Base-by-base conservation (phyloP, 2,329 filamentous ascomycete genomes). In the Cadophora sp. region DNA sequence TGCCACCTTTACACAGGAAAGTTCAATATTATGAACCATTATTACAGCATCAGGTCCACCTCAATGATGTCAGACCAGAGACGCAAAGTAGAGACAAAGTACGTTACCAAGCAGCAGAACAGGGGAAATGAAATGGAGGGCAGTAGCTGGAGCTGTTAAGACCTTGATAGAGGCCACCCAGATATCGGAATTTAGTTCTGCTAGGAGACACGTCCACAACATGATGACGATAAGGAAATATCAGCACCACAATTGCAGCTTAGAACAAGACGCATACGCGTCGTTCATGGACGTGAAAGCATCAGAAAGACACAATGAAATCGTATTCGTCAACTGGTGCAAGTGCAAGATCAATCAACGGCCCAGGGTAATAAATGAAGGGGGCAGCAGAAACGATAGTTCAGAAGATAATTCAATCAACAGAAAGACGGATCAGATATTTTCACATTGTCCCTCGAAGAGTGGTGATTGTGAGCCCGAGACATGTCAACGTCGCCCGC, bases 401-500 rank as follows among this genome's bases (percentile, higher is more conserved):
- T 48, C 59, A 69, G 50, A 69, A 72, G 58, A 68, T 73, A 67
- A 71, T 69, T 72, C 70, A 74, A 80, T 79, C 78, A 71, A 71
- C 65, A 65, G 12, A 69, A 60, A 64, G 79, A 82, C 80, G 78
- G 86, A 89, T 90, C 87, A 87, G 87, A 86, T 84, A 79, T 79
- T 80, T 83, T 87, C 86, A 89, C 76, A 89, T 86, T 90, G 87
- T 83, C 85, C 84, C 82, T 83, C 77, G 66, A 79, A 82, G 83
- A 85, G 86, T 90, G 87, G 88, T 90, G 83, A 86, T 43, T 79
- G 78, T 83, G 85, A 83, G 80, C 86, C 86, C 85, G 81, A 82
- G 82, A 87, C 87, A 91, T 89, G 70, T 89, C 87, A 87, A 81
- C 88, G 89, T 84, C 82, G 82, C 83, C 83, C 85, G 83, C 84